Base-by-base conservation (phyloP, 768 basidiomycete genomes). In the Pisolithus sp. region DNA sequence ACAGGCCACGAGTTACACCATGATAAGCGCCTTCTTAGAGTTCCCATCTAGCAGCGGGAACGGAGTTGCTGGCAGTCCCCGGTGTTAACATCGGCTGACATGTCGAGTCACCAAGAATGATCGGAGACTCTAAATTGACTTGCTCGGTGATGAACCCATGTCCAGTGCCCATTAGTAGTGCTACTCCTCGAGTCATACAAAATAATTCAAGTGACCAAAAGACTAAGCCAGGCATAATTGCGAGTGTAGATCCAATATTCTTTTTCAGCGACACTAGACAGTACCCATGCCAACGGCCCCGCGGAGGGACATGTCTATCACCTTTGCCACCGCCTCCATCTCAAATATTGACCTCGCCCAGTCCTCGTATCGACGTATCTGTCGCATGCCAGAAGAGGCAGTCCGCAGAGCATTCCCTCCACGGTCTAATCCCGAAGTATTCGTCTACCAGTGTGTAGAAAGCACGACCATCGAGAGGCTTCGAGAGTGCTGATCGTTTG, bases 401-500 rank as follows among this genome's bases (percentile, higher is more conserved):
- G 67, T 3, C 93, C 91, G 44, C 89, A 93, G 7, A 83, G 78
- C 93, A 97, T 97, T 0, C 82, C 93, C 66, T 99, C 95, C 3
- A 97, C 80, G 96, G 95, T 0, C 86, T 93, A 58, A 99, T 97
- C 2, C 95, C 96, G 65, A 98, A 96, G 66, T 99, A 96, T 61
- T 99, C 95, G 66, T 95, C 94, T 7, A 79, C 73, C 0, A 95
- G 96, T 0, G 95, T 99, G 66, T 99, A 99, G 6, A 99, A 0
- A 98, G 74, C 0, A 81, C 89, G 15, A 81, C 68, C 0, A 91
- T 89, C 5, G 76, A 78, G 79, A 65, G 5, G 81, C 76, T 12
- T 71, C 79, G 34, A 99, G 81, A 98, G 79, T 7, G 85, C 84
- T 1, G 88, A 82, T 26, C 94, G 86, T 64, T n/a, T 98, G 95